Evolutionary conservation across 140 eudicot species (phyloP).

Genomic region (Stevia rebaudiana): DNA sequence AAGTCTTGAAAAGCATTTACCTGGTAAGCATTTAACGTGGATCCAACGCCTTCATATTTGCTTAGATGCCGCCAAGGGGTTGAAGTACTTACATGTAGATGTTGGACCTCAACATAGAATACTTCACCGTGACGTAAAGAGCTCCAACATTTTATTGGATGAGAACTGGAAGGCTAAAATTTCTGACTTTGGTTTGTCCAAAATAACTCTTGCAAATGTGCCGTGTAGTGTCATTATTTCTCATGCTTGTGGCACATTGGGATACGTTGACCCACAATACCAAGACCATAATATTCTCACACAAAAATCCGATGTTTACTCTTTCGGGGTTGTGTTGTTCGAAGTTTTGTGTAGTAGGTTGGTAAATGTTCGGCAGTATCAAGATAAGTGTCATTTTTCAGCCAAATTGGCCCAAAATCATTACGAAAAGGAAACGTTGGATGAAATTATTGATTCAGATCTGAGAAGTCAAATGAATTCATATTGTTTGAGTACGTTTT

Average conservation of each 20-base stretch:
- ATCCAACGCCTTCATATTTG: slow-evolving; percentile 26
- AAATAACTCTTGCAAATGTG: slow-evolving; percentile 21
- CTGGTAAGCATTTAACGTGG: slow-evolving; percentile 11
- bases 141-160: slow-evolving; percentile 27
- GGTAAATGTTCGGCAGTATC: background rate
- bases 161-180: slow-evolving; percentile 20
- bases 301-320: slow-evolving; percentile 26
- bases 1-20: slow-evolving; percentile 21
- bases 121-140: slow-evolving; percentile 28
- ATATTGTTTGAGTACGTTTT: slow-evolving; percentile 14
- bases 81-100: slow-evolving; percentile 28
- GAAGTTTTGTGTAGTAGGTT: slow-evolving; percentile 27
- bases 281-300: slow-evolving; percentile 1
- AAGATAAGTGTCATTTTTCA: background rate
- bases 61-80: slow-evolving; percentile 20
- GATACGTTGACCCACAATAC: slow-evolving; percentile 31
- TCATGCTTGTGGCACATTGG: slow-evolving; percentile 16
- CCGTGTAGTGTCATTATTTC: slow-evolving; percentile 5
- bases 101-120: slow-evolving; percentile 10
- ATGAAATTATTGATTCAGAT: slow-evolving; percentile 18
- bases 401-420: slow-evolving; percentile 13
- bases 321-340: slow-evolving; percentile 29
- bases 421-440: slow-evolving; percentile 10
- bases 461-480: slow-evolving; percentile 10
- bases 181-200: slow-evolving; percentile 33